Evolutionary conservation across 352 stramenopile genomes (phyloP).

Genomic region (Phytophthora citricola): DNA sequence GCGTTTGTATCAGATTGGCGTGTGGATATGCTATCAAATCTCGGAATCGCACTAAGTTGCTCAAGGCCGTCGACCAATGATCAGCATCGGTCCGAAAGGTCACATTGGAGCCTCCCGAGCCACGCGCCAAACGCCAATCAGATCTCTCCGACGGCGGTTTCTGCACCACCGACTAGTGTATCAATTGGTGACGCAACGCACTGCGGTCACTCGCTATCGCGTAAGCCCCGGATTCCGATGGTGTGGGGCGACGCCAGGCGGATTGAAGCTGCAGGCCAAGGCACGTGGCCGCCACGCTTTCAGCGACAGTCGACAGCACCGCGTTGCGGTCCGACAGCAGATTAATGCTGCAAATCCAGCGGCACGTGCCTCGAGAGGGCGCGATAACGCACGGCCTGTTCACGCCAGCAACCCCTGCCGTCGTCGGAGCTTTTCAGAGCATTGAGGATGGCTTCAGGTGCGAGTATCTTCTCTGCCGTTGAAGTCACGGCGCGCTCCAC

Average conservation of each 20-base stretch:
- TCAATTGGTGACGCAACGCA: constrained; percentile 9
- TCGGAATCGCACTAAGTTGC: constrained; percentile 1
- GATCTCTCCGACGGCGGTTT: constrained; percentile 15
- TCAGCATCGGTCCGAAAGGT: constrained; percentile 6
- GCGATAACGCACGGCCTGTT: background rate
- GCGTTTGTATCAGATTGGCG: background rate
- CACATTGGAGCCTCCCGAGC: constrained; percentile 4
- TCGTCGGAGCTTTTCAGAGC: background rate
- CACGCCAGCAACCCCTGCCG: too few species aligned
- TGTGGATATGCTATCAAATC: background rate
- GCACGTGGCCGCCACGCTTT: constrained; percentile 22
- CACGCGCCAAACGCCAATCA: constrained; percentile 35
- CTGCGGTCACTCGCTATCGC: background rate
- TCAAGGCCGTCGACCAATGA: constrained; percentile 13
- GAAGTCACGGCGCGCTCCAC: background rate
- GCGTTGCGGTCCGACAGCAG: constrained; percentile 6
- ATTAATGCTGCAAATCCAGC: constrained; percentile 30
- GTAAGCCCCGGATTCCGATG: constrained; percentile 17
- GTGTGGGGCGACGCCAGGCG: background rate
- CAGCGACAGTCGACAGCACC: constrained; percentile 2
- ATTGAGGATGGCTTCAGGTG: constrained; percentile 2
- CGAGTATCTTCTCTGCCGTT: constrained; percentile 23
- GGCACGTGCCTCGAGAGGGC: constrained; percentile 7
- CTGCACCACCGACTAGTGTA: constrained; percentile 3
- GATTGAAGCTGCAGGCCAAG: constrained; percentile 2